A percentile compares a stretch with the other conserved stretches of the same genome.
Conservation (phyloP, 805 yeast genomes). For the Ogataea minuta region DNA sequence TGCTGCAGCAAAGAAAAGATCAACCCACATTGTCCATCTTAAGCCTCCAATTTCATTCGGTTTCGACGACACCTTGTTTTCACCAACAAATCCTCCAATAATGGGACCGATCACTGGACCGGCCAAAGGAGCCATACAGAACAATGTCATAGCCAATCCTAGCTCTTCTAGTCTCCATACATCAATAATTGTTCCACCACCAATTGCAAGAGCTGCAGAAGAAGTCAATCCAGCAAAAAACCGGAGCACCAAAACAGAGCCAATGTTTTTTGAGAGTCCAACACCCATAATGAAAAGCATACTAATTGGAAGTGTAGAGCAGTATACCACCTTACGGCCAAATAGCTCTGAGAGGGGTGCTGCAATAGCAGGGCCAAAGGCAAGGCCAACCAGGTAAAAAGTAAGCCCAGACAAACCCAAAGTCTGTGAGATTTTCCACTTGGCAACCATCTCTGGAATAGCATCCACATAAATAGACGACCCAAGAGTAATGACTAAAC, state of each 20-base stretch:
- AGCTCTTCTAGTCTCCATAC: slow-evolving; percentile 65
- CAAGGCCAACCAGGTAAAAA: slow-evolving; percentile 67
- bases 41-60: slow-evolving; percentile 42
- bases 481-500: slow-evolving; percentile 72
- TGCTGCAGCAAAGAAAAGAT: slow-evolving; percentile 63
- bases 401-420: slow-evolving; percentile 67
- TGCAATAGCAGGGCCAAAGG: slow-evolving; percentile 65
- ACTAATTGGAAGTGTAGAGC: slow-evolving; percentile 58
- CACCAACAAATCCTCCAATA: slow-evolving; percentile 69
- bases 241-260: slow-evolving; percentile 62
- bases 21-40: slow-evolving; percentile 74
- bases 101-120: slow-evolving; percentile 81
- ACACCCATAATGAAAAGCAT: slow-evolving; percentile 75
- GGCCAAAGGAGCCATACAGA: slow-evolving; percentile 73
- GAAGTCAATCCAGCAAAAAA: slow-evolving; percentile 75
- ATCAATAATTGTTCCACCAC: slow-evolving; percentile 82
- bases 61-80: slow-evolving; percentile 35
- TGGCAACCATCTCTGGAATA: slow-evolving; percentile 48
- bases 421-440: slow-evolving; percentile 56
- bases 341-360: slow-evolving; percentile 72
- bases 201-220: slow-evolving; percentile 79
- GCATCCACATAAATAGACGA: slow-evolving; percentile 71
- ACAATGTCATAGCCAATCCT: slow-evolving; percentile 74
- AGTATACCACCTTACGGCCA: slow-evolving; percentile 64
- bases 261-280: slow-evolving; percentile 60